Percentiles rank a stretch among this genome's conserved stretches.
Conservation (phyloP, 2,329 filamentous ascomycete species). For the Dothideomycetes sp. region DNA sequence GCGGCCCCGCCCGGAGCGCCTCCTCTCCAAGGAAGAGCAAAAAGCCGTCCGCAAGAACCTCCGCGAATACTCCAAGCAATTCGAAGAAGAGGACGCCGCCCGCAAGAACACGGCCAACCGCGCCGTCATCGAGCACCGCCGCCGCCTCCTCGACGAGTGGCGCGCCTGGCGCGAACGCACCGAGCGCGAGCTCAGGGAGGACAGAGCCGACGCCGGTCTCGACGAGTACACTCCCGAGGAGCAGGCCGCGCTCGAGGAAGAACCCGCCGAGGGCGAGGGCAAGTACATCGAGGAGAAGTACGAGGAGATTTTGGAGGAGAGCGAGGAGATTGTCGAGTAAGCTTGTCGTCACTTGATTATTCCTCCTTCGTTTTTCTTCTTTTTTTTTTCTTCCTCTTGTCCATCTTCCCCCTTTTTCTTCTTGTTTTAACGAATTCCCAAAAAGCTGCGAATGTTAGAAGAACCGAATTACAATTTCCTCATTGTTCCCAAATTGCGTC, state of each 20-base stretch:
- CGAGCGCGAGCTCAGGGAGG: slow-evolving; percentile 62
- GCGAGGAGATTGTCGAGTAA: slow-evolving; percentile 59
- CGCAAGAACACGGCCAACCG: slow-evolving; percentile 90
- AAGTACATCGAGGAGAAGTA: slow-evolving; percentile 66
- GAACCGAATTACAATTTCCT: no score
- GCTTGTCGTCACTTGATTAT: no score
- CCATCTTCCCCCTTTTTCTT: neutral
- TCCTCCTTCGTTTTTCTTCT: neutral
- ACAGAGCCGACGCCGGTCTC: slow-evolving; percentile 59
- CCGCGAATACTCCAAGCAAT: slow-evolving; percentile 87
- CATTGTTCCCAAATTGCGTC: no score
- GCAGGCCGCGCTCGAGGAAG: slow-evolving; percentile 45
- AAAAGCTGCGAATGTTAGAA: slow-evolving; percentile 2
- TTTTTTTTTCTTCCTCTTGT: neutral
- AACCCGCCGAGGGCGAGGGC: slow-evolving; percentile 38
- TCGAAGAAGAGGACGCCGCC: slow-evolving; percentile 91
- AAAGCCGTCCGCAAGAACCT: slow-evolving; percentile 97
- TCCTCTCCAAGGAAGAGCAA: slow-evolving; percentile 93
- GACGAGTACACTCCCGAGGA: slow-evolving; percentile 56
- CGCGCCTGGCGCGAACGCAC: slow-evolving; percentile 68
- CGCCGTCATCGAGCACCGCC: slow-evolving; percentile 81
- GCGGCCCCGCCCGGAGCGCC: slow-evolving; percentile 83
- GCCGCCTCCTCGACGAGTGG: slow-evolving; percentile 82
- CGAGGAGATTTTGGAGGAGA: slow-evolving; percentile 83
- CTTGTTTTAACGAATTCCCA: neutral